These are phyloP conservation scores for Hemerocallis citrina DNA, from an alignment of 106 monocot genomes.

Conservation along the genomic window DNA sequence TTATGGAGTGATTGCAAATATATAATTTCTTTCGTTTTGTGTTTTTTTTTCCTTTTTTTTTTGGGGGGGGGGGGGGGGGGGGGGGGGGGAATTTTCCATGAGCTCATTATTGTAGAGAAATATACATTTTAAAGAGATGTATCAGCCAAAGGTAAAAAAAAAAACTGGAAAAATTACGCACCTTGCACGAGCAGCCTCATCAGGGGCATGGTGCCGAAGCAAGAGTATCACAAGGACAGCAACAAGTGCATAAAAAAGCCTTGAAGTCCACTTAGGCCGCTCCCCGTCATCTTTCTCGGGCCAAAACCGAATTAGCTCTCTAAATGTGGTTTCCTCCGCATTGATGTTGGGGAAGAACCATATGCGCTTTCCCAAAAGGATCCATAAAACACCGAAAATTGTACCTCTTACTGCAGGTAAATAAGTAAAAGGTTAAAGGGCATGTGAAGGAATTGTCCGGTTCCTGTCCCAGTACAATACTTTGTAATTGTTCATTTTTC, in stretches of 20 bases:
- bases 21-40: too few species aligned
- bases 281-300: conserved; percentile 86
- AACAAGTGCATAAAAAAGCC: conserved; percentile 60
- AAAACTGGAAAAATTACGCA: conserved; percentile 7
- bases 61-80: too few species aligned
- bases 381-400: conserved; percentile 61
- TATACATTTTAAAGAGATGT: too few species aligned
- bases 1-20: too few species aligned
- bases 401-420: conserved; percentile 72
- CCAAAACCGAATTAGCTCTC: conserved; percentile 86
- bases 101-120: too few species aligned
- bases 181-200: conserved; percentile 99
- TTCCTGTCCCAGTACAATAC: neutral
- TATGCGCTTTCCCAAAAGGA: conserved; percentile 79
- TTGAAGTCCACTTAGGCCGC: conserved; percentile 78
- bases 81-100: too few species aligned
- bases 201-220: conserved; percentile 93
- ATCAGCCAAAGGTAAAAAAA: neutral
- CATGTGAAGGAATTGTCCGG: neutral
- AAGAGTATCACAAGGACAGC: conserved; percentile 52
- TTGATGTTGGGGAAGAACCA: conserved; percentile 98
- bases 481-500: neutral
- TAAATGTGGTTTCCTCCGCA: conserved; percentile 93
- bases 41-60: too few species aligned
- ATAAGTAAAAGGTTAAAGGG: conserved; percentile 2